A percentile compares a stretch with the other conserved stretches of the same genome.
Conservation (phyloP, 371 early-diverging fungal genomes). For the Lichtheimia ornata region DNA sequence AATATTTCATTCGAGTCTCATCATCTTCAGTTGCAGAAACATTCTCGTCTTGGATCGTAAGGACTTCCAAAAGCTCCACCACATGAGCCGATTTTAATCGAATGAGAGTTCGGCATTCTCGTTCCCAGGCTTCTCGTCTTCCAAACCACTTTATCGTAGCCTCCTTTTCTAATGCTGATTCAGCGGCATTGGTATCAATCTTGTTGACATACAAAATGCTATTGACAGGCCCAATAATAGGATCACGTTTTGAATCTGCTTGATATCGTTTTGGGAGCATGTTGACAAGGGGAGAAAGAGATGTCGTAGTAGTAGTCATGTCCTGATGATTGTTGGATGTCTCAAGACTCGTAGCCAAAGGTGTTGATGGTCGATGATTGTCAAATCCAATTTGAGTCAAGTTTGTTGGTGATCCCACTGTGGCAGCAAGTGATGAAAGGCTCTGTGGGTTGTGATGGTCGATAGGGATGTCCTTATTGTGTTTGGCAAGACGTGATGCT, state of each 20-base stretch:
- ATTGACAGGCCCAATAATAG: conserved; percentile 45
- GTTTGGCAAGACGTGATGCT: conserved; percentile 19
- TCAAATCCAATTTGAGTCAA: conserved; percentile 5
- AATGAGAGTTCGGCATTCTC: conserved; percentile 45
- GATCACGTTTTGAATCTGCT: conserved; percentile 18
- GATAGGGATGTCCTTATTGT: conserved; percentile 18
- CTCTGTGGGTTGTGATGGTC: conserved; percentile 18
- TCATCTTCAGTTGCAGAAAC: conserved; percentile 11
- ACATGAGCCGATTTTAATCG: conserved; percentile 38
- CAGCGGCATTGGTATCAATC: background rate
- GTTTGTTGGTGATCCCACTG: conserved; percentile 24
- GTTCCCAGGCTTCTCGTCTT: conserved; percentile 54
- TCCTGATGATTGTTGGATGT: conserved; percentile 5
- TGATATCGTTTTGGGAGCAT: conserved; percentile 38
- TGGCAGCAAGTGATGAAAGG: conserved; percentile 5
- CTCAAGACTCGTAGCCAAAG: conserved; percentile 8
- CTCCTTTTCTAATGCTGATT: background rate
- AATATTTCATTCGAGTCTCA: conserved; percentile 31
- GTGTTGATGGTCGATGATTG: too few species aligned
- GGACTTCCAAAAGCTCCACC: conserved; percentile 46
- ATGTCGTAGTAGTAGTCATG: background rate
- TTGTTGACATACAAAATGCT: conserved; percentile 36
- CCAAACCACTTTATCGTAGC: conserved; percentile 46
- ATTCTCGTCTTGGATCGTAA: conserved; percentile 39
- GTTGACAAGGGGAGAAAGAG: conserved; percentile 7